Percentiles rank a stretch among this genome's conserved stretches.
Evolutionary conservation across 345 rosid genomes (phyloP).

Genomic region (Murraya paniculata): DNA sequence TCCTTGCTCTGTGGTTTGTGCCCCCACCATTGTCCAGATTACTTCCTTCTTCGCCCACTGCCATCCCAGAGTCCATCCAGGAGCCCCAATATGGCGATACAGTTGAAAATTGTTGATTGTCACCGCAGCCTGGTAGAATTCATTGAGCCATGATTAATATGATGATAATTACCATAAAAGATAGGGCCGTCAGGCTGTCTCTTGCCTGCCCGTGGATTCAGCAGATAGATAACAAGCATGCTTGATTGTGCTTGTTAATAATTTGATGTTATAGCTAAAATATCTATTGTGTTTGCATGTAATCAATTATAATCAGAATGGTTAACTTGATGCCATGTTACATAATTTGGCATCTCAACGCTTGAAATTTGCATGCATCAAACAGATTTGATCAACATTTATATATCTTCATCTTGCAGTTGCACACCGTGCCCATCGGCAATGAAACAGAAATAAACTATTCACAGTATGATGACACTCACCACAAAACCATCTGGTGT

Average conservation of each 20-base stretch:
- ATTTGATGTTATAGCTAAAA: neutral
- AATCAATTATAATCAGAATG: neutral
- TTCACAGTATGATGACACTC: slow-evolving; percentile 12
- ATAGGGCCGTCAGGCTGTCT: too few relatives aligned
- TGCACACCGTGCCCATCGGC: neutral
- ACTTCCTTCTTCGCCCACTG: slow-evolving; percentile 78
- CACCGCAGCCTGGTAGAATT: slow-evolving; percentile 48
- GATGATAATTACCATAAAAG: neutral
- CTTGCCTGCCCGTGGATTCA: too few relatives aligned
- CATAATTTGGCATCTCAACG: neutral
- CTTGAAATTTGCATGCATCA: neutral
- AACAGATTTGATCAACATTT: neutral
- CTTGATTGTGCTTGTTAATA: neutral
- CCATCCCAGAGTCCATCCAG: slow-evolving; percentile 85
- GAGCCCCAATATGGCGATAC: slow-evolving; percentile 59
- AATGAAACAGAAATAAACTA: neutral
- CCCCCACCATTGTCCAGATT: slow-evolving; percentile 76
- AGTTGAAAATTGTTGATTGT: slow-evolving; percentile 66
- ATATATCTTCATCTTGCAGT: neutral
- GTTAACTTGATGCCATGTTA: neutral
- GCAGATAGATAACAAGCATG: neutral
- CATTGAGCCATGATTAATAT: neutral
- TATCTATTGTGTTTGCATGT: neutral
- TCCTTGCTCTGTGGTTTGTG: slow-evolving; percentile 84
- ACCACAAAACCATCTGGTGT: slow-evolving; percentile 79